phyloP scores from a whole-genome alignment of 441 rosid genomes.

The Raphanus hybrid region DNA sequence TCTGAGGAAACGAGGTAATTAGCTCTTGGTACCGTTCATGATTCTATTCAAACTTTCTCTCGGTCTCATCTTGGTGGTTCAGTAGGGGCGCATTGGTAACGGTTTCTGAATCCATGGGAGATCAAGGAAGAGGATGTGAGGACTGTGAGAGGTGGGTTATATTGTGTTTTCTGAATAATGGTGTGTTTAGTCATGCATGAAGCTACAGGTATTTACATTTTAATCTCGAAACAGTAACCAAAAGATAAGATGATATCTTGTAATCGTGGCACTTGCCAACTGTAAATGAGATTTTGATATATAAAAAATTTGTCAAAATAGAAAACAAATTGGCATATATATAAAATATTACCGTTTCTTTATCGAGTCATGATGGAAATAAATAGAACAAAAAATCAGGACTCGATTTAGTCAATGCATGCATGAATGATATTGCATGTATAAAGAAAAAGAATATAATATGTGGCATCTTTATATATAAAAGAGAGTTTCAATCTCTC shows the following conservation, averaged over 20 bases:
- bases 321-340: neutral
- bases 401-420: conserved; percentile 1
- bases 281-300: neutral
- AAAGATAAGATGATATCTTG: neutral
- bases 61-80: neutral
- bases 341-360: neutral
- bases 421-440: conserved; percentile 13
- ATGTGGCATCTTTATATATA: no score
- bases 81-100: neutral
- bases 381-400: neutral
- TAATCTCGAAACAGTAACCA: neutral
- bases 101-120: conserved; percentile 16
- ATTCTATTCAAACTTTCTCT: neutral
- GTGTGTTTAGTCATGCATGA: no score
- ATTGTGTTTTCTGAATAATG: neutral
- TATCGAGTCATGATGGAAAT: neutral
- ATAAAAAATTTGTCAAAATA: neutral
- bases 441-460: neutral
- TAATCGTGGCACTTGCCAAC: neutral
- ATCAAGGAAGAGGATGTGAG: conserved; percentile 5
- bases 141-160: neutral
- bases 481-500: no score
- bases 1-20: conserved; percentile 2
- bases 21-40: neutral
- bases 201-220: no score